Evolutionary conservation across 2,329 filamentous ascomycete species (phyloP).

Genomic region (Trichoderma asperellum): DNA sequence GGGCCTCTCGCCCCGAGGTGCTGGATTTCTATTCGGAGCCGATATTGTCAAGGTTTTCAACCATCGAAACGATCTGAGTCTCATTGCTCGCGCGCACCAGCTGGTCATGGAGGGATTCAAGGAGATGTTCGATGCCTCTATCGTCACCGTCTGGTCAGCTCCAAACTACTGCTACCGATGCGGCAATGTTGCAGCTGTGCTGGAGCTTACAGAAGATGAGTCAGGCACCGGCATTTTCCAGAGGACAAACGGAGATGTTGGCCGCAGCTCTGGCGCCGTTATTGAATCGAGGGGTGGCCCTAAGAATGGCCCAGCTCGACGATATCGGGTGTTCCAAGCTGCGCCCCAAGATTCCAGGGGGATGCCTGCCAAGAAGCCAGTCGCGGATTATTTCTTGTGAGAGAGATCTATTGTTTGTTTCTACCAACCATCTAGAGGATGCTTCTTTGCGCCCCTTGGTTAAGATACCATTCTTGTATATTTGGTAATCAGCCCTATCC

Average conservation of each 20-base stretch:
- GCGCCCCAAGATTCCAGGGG: constrained; percentile 94
- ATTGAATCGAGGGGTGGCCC: constrained; percentile 50
- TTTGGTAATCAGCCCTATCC: not conserved
- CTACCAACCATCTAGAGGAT: not conserved
- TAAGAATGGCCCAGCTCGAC: constrained; percentile 74
- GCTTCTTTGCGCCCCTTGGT: not conserved
- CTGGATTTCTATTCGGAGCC: constrained; percentile 91
- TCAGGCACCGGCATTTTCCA: constrained; percentile 72
- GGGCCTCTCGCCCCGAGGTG: constrained; percentile 90
- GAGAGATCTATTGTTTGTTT: not conserved
- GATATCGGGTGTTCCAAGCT: constrained; percentile 95
- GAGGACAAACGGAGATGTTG: constrained; percentile 72
- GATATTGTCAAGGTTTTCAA: constrained; percentile 98
- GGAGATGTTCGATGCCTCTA: constrained; percentile 95
- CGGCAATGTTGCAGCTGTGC: constrained; percentile 91
- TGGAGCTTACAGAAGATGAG: constrained; percentile 88
- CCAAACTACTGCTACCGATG: constrained; percentile 97
- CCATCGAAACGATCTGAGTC: constrained; percentile 85
- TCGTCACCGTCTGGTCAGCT: constrained; percentile 98
- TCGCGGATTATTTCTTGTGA: constrained; percentile 91
- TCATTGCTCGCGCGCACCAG: constrained; percentile 94
- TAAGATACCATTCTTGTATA: not conserved
- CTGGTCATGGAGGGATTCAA: constrained; percentile 99
- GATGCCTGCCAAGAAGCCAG: constrained; percentile 98
- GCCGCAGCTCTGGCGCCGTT: constrained; percentile 58